A percentile compares a stretch with the other conserved stretches of the same genome.
These are phyloP conservation scores for Clonostachys solani DNA, from an alignment of 2,329 filamentous ascomycete species.

Conservation along the genomic window DNA sequence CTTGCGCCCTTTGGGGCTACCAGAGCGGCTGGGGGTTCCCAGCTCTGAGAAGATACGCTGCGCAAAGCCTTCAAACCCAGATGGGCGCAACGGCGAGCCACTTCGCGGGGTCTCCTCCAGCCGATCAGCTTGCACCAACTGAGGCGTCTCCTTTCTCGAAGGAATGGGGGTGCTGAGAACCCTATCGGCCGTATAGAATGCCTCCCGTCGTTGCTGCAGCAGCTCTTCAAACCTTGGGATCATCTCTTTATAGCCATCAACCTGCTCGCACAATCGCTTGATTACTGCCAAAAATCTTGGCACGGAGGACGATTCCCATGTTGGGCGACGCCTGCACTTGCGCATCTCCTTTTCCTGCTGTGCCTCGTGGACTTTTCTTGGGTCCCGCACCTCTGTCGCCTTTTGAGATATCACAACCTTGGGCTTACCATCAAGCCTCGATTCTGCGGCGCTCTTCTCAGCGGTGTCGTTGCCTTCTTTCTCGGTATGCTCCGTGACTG, in stretches of 20 bases:
- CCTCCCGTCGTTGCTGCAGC: conserved; percentile 59
- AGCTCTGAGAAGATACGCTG: conserved; percentile 59
- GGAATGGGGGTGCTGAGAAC: conserved; percentile 30
- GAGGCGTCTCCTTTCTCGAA: conserved; percentile 18
- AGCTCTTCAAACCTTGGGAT: conserved; percentile 72
- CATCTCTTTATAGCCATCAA: conserved; percentile 55
- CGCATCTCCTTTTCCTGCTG: conserved; percentile 40
- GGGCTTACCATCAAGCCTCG: too few species aligned
- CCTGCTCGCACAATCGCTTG: conserved; percentile 56
- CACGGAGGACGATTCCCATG: conserved; percentile 44
- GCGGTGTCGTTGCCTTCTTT: background rate
- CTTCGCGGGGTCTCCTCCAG: conserved; percentile 38
- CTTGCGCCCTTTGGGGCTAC: conserved; percentile 45
- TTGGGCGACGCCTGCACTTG: conserved; percentile 47
- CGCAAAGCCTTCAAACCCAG: conserved; percentile 55
- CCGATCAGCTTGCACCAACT: conserved; percentile 13
- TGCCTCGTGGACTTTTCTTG: conserved; percentile 10
- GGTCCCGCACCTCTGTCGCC: background rate
- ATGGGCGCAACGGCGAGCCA: conserved; percentile 47
- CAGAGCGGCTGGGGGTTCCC: conserved; percentile 45
- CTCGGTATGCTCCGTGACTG: background rate
- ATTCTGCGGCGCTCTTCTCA: background rate
- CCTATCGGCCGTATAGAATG: conserved; percentile 56
- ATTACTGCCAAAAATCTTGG: conserved; percentile 54
- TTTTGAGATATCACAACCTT: background rate